Conservation (phyloP, 495 filamentous ascomycete species). For the Aspergillus indologenus region DNA sequence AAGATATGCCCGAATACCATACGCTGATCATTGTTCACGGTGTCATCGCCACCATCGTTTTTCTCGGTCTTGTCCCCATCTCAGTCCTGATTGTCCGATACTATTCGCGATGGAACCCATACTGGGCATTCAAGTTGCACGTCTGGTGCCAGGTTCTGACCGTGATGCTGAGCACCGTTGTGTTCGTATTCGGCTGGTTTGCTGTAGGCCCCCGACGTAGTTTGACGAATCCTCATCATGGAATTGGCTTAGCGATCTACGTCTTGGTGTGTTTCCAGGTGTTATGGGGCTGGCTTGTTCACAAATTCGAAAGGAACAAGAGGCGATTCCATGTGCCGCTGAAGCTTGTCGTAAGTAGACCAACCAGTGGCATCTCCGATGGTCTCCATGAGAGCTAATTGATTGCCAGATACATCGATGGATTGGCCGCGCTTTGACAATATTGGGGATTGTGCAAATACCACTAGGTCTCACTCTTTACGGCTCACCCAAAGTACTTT, state of each 20-base stretch:
- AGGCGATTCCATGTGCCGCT: conserved; percentile 56
- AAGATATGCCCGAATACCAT: conserved; percentile 71
- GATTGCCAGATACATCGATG: conserved; percentile 69
- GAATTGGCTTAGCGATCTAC: conserved; percentile 89
- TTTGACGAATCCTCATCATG: conserved; percentile 91
- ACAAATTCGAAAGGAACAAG: conserved; percentile 59
- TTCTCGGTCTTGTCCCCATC: conserved; percentile 76
- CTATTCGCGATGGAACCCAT: conserved; percentile 57
- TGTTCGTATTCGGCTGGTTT: conserved; percentile 74
- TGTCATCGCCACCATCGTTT: conserved; percentile 80
- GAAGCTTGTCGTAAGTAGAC: conserved; percentile 62
- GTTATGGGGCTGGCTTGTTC: conserved; percentile 70
- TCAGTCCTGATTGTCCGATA: conserved; percentile 79
- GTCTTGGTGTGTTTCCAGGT: conserved; percentile 77
- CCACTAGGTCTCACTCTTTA: conserved; percentile 89
- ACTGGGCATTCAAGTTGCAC: conserved; percentile 70
- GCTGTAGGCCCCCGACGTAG: conserved; percentile 73
- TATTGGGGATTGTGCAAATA: conserved; percentile 84
- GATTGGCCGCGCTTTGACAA: conserved; percentile 70
- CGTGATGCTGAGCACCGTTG: conserved; percentile 64
- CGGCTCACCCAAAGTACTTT: conserved; percentile 78
- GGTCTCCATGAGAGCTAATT: conserved; percentile 9
- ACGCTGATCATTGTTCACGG: conserved; percentile 78
- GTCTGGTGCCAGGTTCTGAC: conserved; percentile 85
- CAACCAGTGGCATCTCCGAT: background rate